Evolutionary conservation across 2,329 filamentous ascomycete genomes (phyloP).

Genomic region (Diaporthe australafricana): DNA sequence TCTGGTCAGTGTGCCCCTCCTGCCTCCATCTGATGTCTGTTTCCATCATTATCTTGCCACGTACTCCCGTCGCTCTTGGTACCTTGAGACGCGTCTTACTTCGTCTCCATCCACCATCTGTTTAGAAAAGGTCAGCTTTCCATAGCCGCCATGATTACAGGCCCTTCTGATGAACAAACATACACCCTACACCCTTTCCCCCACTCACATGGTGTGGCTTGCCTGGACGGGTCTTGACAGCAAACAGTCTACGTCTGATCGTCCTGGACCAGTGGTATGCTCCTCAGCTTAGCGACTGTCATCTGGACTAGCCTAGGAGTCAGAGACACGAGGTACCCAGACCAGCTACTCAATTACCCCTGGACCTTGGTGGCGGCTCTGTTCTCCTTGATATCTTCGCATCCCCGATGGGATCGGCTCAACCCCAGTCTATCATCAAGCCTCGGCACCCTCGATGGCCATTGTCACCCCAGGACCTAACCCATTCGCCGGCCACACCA

Average conservation of each 20-base stretch:
- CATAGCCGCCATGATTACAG: slow-evolving; percentile 12
- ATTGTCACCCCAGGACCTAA: slow-evolving; percentile 10
- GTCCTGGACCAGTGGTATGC: not conserved
- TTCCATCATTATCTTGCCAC: not conserved
- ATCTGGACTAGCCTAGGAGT: slow-evolving; percentile 15
- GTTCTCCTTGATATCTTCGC: not conserved
- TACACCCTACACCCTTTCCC: not conserved
- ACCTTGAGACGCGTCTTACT: not conserved
- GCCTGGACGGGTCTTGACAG: slow-evolving; percentile 23
- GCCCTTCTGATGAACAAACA: not conserved
- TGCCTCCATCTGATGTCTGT: not conserved
- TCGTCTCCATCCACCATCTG: not conserved
- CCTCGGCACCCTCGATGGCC: not conserved
- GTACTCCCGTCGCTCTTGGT: not conserved
- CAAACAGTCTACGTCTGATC: slow-evolving; percentile 10
- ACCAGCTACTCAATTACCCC: slow-evolving; percentile 22
- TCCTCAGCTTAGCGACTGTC: not conserved
- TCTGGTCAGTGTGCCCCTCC: slow-evolving; percentile 5
- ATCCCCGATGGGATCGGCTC: not conserved
- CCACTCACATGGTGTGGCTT: slow-evolving; percentile 34
- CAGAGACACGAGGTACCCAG: slow-evolving; percentile 28
- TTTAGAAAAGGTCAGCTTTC: not conserved
- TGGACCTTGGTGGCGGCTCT: slow-evolving; percentile 4
- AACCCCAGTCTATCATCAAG: not conserved
- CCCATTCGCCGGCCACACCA: slow-evolving; percentile 22